Conservation (phyloP, 352 stramenopile genomes). For the Phytophthora pinifolia region DNA sequence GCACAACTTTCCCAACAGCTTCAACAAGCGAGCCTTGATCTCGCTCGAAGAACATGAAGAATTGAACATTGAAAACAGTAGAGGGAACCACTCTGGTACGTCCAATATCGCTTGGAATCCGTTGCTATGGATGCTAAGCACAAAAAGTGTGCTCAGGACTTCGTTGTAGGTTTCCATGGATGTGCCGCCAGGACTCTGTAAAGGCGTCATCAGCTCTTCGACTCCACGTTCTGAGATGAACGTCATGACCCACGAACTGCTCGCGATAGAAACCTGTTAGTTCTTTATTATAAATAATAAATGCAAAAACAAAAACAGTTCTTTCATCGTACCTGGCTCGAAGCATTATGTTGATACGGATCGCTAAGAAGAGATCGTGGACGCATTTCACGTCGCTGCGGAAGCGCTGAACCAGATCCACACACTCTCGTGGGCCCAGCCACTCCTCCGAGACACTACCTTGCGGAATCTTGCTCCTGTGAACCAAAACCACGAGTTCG, state of each 20-base stretch:
- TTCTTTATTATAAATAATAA: not conserved
- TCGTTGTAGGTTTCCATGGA: slow-evolving; percentile 35
- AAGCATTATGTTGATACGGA: slow-evolving; percentile 67
- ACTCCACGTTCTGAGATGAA: slow-evolving; percentile 53
- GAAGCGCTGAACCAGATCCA: slow-evolving; percentile 44
- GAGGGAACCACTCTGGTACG: slow-evolving; percentile 30
- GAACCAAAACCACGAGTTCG: not conserved
- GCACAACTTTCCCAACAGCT: slow-evolving; percentile 32
- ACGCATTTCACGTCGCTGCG: slow-evolving; percentile 36
- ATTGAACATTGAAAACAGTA: slow-evolving; percentile 34
- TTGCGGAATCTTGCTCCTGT: slow-evolving; percentile 43
- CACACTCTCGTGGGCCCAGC: slow-evolving; percentile 50
- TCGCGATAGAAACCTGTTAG: slow-evolving; percentile 2
- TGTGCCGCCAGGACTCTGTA: slow-evolving; percentile 28
- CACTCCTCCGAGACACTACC: slow-evolving; percentile 45
- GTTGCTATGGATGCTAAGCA: slow-evolving; percentile 37
- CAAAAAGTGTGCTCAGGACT: slow-evolving; percentile 51
- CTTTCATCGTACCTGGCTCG: slow-evolving; percentile 34
- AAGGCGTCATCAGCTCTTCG: slow-evolving; percentile 35
- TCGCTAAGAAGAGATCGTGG: slow-evolving; percentile 55
- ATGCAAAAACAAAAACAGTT: not conserved
- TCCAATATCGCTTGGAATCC: slow-evolving; percentile 37
- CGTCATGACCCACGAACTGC: slow-evolving; percentile 55
- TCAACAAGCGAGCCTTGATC: slow-evolving; percentile 30
- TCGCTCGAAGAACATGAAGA: slow-evolving; percentile 10